phyloP scores from a whole-genome alignment of 2,329 filamentous ascomycete species.

The Didymellaceae sp. region DNA sequence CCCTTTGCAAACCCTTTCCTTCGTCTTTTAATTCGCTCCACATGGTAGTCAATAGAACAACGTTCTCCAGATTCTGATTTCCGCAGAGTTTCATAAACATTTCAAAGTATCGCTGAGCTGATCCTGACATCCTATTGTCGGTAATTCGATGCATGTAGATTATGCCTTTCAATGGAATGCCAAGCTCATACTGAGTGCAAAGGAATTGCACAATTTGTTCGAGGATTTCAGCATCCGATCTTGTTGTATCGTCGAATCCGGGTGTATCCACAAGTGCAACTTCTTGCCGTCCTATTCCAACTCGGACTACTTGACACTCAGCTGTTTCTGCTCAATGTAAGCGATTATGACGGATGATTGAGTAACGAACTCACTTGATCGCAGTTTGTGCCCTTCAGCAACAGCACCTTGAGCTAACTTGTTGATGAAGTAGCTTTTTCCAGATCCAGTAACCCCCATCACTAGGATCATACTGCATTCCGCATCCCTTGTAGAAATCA shows the following conservation, averaged over 20 bases:
- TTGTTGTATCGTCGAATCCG: constrained; percentile 56
- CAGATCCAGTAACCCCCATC: constrained; percentile 41
- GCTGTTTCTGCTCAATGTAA: neutral
- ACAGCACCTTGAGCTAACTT: constrained; percentile 17
- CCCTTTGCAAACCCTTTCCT: neutral
- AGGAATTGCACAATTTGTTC: constrained; percentile 47
- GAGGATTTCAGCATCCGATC: constrained; percentile 54
- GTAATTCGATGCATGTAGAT: constrained; percentile 57
- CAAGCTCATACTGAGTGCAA: constrained; percentile 36
- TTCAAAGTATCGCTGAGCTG: constrained; percentile 50
- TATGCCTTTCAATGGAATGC: constrained; percentile 51
- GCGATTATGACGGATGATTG: too few species aligned
- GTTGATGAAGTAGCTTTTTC: constrained; percentile 40
- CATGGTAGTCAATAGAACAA: neutral
- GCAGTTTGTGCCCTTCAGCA: neutral
- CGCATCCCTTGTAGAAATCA: neutral
- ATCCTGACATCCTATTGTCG: neutral
- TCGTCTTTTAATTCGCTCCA: neutral
- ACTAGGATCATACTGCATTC: constrained; percentile 33
- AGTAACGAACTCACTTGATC: constrained; percentile 1
- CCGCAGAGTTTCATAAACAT: constrained; percentile 57
- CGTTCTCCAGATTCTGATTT: neutral
- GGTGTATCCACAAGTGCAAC: constrained; percentile 53
- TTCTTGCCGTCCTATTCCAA: constrained; percentile 17
- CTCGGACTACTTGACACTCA: neutral